Percentiles rank a stretch among this genome's conserved stretches.
phyloP scores from a whole-genome alignment of 306 rosid species.

The Gynostemma pentaphyllum region DNA sequence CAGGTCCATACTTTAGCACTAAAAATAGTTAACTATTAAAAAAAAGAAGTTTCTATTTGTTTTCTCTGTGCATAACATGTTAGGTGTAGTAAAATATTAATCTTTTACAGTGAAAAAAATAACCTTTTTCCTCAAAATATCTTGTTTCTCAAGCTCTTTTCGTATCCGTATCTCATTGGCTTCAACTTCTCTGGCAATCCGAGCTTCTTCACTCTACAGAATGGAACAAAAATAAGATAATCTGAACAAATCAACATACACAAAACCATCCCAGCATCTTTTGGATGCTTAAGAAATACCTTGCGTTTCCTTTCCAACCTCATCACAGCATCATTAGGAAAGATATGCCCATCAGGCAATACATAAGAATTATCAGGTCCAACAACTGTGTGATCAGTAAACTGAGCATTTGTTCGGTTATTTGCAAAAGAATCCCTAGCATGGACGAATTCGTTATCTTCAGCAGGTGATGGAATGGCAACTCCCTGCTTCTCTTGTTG shows the following conservation, averaged over 20 bases:
- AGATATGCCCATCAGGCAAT: conserved; percentile 40
- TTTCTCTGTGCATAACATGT: neutral
- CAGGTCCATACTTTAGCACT: conserved; percentile 12
- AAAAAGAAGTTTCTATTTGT: neutral
- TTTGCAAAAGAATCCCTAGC: conserved; percentile 46
- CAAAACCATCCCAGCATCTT: conserved; percentile 2
- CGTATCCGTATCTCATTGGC: conserved; percentile 68
- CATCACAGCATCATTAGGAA: conserved; percentile 31
- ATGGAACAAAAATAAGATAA: conserved; percentile 14
- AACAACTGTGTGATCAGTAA: conserved; percentile 38
- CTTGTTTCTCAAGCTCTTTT: conserved; percentile 94
- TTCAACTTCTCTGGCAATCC: conserved; percentile 66
- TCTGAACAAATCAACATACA: neutral
- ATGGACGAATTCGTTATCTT: conserved; percentile 32
- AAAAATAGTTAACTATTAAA: neutral
- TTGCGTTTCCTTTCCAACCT: conserved; percentile 73
- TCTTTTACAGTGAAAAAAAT: neutral
- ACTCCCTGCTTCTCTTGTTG: conserved; percentile 55
- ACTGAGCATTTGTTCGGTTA: conserved; percentile 37
- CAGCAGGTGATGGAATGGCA: conserved; percentile 45
- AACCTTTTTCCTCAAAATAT: conserved; percentile 83
- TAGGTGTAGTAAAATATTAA: neutral
- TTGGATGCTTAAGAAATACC: conserved; percentile 33
- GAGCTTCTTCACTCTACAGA: conserved; percentile 64
- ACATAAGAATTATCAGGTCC: conserved; percentile 48